Percentiles rank a stretch among this genome's conserved stretches.
Evolutionary conservation across 2,329 filamentous ascomycete species (phyloP).

Genomic region (Emergomyces pasteurianus): DNA sequence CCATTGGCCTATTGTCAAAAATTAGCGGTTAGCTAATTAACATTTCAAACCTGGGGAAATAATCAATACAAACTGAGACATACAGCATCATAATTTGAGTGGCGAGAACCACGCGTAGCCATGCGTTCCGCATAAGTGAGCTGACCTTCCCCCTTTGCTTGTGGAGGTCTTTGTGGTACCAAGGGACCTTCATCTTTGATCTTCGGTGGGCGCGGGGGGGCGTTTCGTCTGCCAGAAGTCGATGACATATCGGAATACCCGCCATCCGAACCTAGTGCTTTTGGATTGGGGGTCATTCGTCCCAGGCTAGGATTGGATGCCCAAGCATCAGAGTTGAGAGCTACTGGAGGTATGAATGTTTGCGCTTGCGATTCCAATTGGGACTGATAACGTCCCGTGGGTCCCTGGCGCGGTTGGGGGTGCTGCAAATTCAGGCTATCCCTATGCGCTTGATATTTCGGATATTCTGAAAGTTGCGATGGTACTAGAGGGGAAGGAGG

Average conservation of each 20-base stretch:
- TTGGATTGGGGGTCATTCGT: conserved; percentile 9
- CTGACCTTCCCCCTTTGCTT: conserved; percentile 25
- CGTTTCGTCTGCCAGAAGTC: conserved; percentile 20
- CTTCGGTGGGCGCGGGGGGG: conserved; percentile 42
- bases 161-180: conserved; percentile 40
- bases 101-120: conserved; percentile 21
- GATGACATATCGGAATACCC: conserved; percentile 35
- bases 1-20: conserved; percentile 11
- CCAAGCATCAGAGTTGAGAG: conserved; percentile 35
- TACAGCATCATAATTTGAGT: conserved; percentile 17
- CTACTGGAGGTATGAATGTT: conserved; percentile 34
- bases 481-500: conserved; percentile 52
- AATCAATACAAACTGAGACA: conserved; percentile 5
- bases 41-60: neutral
- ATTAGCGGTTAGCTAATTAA: neutral
- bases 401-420: conserved; percentile 51
- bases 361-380: conserved; percentile 51
- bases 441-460: conserved; percentile 54
- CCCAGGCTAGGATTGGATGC: conserved; percentile 31
- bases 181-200: conserved; percentile 47
- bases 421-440: conserved; percentile 53
- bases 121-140: conserved; percentile 31
- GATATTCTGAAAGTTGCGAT: conserved; percentile 44
- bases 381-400: conserved; percentile 49
- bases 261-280: conserved; percentile 30